These are phyloP conservation scores for Hypocreales sp. DNA, from an alignment of 2,329 filamentous ascomycete species.

Conservation along the genomic window DNA sequence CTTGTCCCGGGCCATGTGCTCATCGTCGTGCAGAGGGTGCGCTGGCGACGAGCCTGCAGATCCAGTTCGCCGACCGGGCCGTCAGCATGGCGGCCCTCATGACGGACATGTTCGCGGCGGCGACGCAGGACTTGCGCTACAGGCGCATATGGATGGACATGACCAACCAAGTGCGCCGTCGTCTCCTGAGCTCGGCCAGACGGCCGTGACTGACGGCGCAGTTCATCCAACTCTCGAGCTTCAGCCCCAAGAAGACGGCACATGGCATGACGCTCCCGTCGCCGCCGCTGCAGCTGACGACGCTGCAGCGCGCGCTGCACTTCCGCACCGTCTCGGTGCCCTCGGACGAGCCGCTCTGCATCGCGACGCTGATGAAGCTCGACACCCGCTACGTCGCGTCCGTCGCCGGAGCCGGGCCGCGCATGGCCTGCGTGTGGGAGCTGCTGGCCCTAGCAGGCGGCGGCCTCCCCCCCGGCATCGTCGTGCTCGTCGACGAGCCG, in stretches of 20 bases:
- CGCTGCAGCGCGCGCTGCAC: constrained; percentile 10
- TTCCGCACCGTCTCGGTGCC: constrained; percentile 13
- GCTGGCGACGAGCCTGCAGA: constrained; percentile 13
- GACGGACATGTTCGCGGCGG: constrained; percentile 4
- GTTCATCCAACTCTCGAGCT: constrained; percentile 7
- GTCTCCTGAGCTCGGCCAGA: no score
- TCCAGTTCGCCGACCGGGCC: constrained; percentile 17
- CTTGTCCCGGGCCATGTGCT: background rate
- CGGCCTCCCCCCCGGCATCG: constrained; percentile 7
- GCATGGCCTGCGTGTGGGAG: constrained; percentile 11
- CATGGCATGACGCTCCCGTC: background rate
- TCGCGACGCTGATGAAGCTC: constrained; percentile 12
- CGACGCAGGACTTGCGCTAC: constrained; percentile 4
- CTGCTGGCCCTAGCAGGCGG: constrained; percentile 5
- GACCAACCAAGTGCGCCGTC: constrained; percentile 7
- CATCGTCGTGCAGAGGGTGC: constrained; percentile 12
- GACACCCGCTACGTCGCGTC: constrained; percentile 7
- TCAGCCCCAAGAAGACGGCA: constrained; percentile 2
- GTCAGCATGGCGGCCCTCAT: constrained; percentile 5
- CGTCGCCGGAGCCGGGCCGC: constrained; percentile 3
- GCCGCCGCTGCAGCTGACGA: constrained; percentile 3
- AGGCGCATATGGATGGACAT: constrained; percentile 9
- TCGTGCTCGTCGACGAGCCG: constrained; percentile 10
- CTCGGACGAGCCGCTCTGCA: constrained; percentile 14
- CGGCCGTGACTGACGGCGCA: no score